Percentiles rank a stretch among this genome's conserved stretches.
These are phyloP conservation scores for Phylloporus arenicola DNA, from an alignment of 768 basidiomycete genomes.

Conservation along the genomic window DNA sequence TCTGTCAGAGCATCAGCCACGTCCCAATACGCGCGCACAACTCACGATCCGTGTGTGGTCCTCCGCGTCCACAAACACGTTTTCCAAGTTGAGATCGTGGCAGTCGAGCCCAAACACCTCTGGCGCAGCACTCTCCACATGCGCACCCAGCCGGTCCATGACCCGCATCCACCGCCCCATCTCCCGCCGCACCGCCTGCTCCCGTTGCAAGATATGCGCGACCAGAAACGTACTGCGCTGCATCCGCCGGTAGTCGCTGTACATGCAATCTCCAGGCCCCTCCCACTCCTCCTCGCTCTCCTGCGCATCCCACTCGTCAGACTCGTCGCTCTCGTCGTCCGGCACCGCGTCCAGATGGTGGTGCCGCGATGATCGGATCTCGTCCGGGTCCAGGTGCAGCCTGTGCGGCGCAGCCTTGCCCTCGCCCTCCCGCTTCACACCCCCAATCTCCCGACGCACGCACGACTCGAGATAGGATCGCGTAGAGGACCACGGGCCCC, in stretches of 20 bases:
- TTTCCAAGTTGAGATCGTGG: slow-evolving; percentile 82
- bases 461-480: slow-evolving; percentile 61
- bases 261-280: slow-evolving; percentile 73
- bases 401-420: slow-evolving; percentile 71
- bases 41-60: slow-evolving; percentile 70
- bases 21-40: slow-evolving; percentile 10
- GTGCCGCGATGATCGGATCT: slow-evolving; percentile 65
- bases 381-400: slow-evolving; percentile 76
- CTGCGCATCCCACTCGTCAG: slow-evolving; percentile 73
- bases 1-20: slow-evolving; percentile 37
- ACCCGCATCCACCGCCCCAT: slow-evolving; percentile 65
- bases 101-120: slow-evolving; percentile 79
- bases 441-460: slow-evolving; percentile 61
- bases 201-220: slow-evolving; percentile 60
- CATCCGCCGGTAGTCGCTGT: slow-evolving; percentile 77
- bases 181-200: slow-evolving; percentile 59
- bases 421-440: slow-evolving; percentile 73
- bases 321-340: slow-evolving; percentile 69
- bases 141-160: slow-evolving; percentile 53
- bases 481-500: slow-evolving; percentile 72
- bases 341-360: slow-evolving; percentile 63
- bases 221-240: slow-evolving; percentile 76
- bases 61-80: slow-evolving; percentile 71
- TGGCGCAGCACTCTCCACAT: slow-evolving; percentile 24
- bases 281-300: slow-evolving; percentile 76